Conservation (phyloP, 176 grass and related monocot genomes). For the Melocanna baccifera region DNA sequence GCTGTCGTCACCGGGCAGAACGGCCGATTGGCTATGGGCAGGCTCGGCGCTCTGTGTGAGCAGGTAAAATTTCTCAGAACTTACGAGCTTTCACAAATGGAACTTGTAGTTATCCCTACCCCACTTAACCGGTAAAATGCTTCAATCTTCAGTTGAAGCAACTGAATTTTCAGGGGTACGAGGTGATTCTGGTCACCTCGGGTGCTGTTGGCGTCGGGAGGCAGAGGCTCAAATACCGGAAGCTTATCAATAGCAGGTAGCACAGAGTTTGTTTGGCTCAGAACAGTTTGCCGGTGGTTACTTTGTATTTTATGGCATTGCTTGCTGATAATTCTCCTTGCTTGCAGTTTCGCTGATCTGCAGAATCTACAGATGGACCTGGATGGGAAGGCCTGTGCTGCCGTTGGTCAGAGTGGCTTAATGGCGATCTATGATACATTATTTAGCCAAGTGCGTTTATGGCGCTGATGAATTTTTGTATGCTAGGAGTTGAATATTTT, state of each 20-base stretch:
- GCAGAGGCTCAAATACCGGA: slow-evolving; percentile 81
- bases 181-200: slow-evolving; percentile 93
- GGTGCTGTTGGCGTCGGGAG: slow-evolving; percentile 90
- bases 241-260: slow-evolving; percentile 78
- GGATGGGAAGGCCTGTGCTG: slow-evolving; percentile 90
- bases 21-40: slow-evolving; percentile 86
- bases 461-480: not conserved
- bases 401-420: slow-evolving; percentile 84
- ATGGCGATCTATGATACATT: slow-evolving; percentile 93
- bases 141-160: slow-evolving; percentile 60
- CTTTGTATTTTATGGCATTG: not conserved
- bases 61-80: slow-evolving; percentile 46
- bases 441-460: slow-evolving; percentile 69
- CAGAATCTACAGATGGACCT: slow-evolving; percentile 75
- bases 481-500: not conserved
- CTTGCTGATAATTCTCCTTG: slow-evolving; percentile 18
- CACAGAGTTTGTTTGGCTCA: not conserved
- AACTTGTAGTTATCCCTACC: not conserved
- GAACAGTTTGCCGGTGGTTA: not conserved
- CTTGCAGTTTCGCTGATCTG: slow-evolving; percentile 82
- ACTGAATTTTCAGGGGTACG: slow-evolving; percentile 75
- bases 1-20: slow-evolving; percentile 86
- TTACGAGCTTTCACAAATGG: not conserved
- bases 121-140: not conserved
- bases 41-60: slow-evolving; percentile 77